Base-by-base conservation (phyloP, 202 grass and related monocot species). In the Zizania palustris region DNA sequence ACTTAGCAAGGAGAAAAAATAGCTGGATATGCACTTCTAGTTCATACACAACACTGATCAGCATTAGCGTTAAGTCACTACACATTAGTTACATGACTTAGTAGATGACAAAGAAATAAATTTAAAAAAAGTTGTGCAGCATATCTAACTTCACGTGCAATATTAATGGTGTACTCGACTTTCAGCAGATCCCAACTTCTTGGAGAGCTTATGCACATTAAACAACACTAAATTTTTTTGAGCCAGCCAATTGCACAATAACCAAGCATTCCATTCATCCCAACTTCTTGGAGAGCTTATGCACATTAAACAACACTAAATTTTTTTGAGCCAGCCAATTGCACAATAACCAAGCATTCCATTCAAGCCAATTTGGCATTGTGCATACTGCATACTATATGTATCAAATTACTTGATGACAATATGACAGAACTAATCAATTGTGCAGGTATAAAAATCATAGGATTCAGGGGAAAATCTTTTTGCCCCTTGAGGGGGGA, bases 21-120 rank as follows among this genome's bases (percentile, higher is more conserved):
- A 55, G 11, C 51, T 50, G 3, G 37, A 53, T 19, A 10, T 65
- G 34, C n/a, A 76, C 58, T 28, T 20, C 70, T 9, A 50, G 18
- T 81, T 55, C 57, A 67, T 54, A 64, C 11, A 54, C 20, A 65
- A 50, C 34, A 49, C 67, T 77, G 65, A 70, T 28, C 41, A 49
- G 48, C 2, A 59, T 33, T 63, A 39, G 42, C 10, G 3, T 11
- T 59, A 48, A 75, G 12, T 36, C 54, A 36, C 37, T 8, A 61
- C 20, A 62, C 28, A 28, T 28, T 28, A 62, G 9, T 13, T 71
- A 41, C 21, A 35, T 39, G 13, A 71, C 0, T 7, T 65, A 49
- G 19, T 11, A 53, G 58, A 40, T 14, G 71, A 51, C 45, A 42
- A 82, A 60, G 0, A 11, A 50, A 43, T 49, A 63, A 16, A 37